These are phyloP conservation scores for Saccharomyces pastorianus DNA, from an alignment of 1,139 yeast species.

Conservation along the genomic window DNA sequence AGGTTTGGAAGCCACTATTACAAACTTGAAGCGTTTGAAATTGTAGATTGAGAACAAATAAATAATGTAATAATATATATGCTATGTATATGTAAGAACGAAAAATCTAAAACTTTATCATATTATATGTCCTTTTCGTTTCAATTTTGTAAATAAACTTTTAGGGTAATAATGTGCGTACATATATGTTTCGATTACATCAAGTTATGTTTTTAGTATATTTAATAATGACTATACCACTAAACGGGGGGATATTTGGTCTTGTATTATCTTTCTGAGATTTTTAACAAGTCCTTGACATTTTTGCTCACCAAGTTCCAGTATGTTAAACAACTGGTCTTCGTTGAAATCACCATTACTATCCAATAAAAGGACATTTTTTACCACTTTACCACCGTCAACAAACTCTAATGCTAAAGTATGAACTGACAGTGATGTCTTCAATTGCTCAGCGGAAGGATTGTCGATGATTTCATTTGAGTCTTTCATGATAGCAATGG, in stretches of 20 bases:
- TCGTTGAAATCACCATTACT: constrained; percentile 65
- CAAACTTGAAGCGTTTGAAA: constrained; percentile 38
- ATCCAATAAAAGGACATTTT: constrained; percentile 56
- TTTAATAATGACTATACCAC: constrained; percentile 12
- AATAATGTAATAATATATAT: constrained; percentile 8
- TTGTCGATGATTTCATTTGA: constrained; percentile 41
- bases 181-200: not conserved
- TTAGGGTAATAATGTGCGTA: not conserved
- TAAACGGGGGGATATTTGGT: constrained; percentile 33
- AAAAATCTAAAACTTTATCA: not conserved
- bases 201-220: not conserved
- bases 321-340: constrained; percentile 41
- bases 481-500: constrained; percentile 37
- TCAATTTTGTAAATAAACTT: constrained; percentile 1
- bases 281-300: constrained; percentile 40
- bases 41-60: constrained; percentile 1
- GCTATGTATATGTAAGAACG: not conserved
- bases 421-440: constrained; percentile 50
- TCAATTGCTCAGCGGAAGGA: constrained; percentile 34
- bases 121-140: constrained; percentile 31
- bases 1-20: constrained; percentile 72
- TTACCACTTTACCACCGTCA: constrained; percentile 40
- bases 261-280: constrained; percentile 42
- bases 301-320: constrained; percentile 41
- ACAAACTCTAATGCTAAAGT: constrained; percentile 52